Percentiles rank a stretch among this genome's conserved stretches.
These are phyloP conservation scores for Pholiota molesta DNA, from an alignment of 768 basidiomycete species.

Conservation along the genomic window DNA sequence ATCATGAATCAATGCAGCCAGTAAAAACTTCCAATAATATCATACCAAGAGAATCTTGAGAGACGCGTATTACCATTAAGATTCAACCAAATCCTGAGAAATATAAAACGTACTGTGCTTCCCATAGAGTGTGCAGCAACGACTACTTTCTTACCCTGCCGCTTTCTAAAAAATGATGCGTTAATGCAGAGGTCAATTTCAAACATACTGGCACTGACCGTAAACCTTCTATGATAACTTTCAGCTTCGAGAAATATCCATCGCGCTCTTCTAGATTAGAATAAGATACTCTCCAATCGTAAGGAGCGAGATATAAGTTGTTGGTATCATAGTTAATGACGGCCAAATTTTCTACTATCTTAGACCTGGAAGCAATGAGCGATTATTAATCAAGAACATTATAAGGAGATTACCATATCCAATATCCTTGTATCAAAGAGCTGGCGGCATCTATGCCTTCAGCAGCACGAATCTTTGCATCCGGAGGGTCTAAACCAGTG, in stretches of 20 bases:
- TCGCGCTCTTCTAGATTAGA: slow-evolving; percentile 92
- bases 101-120: slow-evolving; percentile 54
- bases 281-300: slow-evolving; percentile 90
- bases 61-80: not conserved
- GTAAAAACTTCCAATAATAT: not conserved
- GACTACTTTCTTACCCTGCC: slow-evolving; percentile 79
- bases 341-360: slow-evolving; percentile 93
- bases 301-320: slow-evolving; percentile 81
- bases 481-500: slow-evolving; percentile 88
- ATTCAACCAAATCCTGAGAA: not conserved
- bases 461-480: slow-evolving; percentile 85
- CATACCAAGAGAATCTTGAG: slow-evolving; percentile 48
- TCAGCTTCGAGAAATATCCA: slow-evolving; percentile 85
- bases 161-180: slow-evolving; percentile 43
- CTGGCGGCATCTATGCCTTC: slow-evolving; percentile 93
- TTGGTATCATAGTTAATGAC: slow-evolving; percentile 93
- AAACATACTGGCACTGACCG: slow-evolving; percentile 45
- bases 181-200: not conserved
- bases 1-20: not conserved
- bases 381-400: not conserved
- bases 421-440: slow-evolving; percentile 87
- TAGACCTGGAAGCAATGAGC: slow-evolving; percentile 56
- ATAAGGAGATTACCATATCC: slow-evolving; percentile 70
- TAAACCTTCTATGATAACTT: slow-evolving; percentile 79
- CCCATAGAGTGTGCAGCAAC: slow-evolving; percentile 90